Percentiles rank a stretch among this genome's conserved stretches.
Evolutionary conservation across 2,329 filamentous ascomycete genomes (phyloP).

Genomic region (Cercospora canescens): DNA sequence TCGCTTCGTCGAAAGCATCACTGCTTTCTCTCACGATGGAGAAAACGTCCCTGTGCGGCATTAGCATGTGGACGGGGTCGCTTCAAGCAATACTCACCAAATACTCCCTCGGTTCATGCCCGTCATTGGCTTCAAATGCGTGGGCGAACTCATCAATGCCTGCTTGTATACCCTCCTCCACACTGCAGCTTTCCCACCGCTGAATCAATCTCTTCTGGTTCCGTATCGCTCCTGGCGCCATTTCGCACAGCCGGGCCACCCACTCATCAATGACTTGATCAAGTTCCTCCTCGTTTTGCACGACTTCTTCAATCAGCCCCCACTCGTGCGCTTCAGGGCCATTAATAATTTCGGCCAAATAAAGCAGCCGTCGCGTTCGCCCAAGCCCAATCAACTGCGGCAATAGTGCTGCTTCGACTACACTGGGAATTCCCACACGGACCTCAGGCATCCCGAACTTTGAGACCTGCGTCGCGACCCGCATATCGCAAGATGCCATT

Average conservation of each 20-base stretch:
- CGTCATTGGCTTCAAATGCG: constrained; percentile 22
- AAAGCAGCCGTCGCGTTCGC: constrained; percentile 37
- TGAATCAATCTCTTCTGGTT: constrained; percentile 36
- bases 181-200: constrained; percentile 29
- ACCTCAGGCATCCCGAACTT: constrained; percentile 45
- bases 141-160: constrained; percentile 30
- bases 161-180: constrained; percentile 26
- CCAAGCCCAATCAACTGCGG: constrained; percentile 42
- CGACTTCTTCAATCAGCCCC: constrained; percentile 41
- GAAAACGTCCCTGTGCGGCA: neutral
- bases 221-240: constrained; percentile 36
- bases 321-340: constrained; percentile 36
- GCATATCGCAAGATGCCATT: constrained; percentile 39
- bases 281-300: constrained; percentile 29
- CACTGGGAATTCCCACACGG: constrained; percentile 40
- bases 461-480: constrained; percentile 36
- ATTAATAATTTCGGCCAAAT: constrained; percentile 39
- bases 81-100: constrained; percentile 22
- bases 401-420: constrained; percentile 42
- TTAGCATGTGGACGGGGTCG: neutral
- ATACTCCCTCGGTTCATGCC: constrained; percentile 26
- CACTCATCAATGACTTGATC: constrained; percentile 38
- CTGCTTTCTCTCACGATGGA: neutral
- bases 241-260: constrained; percentile 32
- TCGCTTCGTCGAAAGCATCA: neutral